Percentiles rank a stretch among this genome's conserved stretches.
Conservation (phyloP, 306 rosid species). For the Vicia faba region DNA sequence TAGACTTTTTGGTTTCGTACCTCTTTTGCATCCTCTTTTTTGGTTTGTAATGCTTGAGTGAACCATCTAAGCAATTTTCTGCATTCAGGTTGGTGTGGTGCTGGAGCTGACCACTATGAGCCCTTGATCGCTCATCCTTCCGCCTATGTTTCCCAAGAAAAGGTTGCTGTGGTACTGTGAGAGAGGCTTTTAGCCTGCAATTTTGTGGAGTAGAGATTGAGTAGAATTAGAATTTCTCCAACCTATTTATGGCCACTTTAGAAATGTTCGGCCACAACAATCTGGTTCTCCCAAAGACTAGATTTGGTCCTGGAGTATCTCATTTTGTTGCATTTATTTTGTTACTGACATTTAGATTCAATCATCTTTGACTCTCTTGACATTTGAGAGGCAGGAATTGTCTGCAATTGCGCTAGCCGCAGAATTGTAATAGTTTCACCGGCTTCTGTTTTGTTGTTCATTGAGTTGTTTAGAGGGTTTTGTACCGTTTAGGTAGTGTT, state of each 20-base stretch:
- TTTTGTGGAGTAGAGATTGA: conserved; percentile 73
- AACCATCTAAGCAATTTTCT: conserved; percentile 29
- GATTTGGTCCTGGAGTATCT: conserved; percentile 40
- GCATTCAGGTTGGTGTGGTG: conserved; percentile 95
- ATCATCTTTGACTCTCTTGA: conserved; percentile 49
- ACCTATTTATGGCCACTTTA: conserved; percentile 38
- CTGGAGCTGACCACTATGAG: conserved; percentile 97
- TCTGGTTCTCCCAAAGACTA: conserved; percentile 46
- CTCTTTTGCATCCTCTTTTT: background rate
- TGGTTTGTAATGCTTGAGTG: conserved; percentile 8
- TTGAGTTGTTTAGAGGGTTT: conserved; percentile 53
- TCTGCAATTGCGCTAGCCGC: conserved; percentile 55
- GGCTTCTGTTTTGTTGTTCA: conserved; percentile 49
- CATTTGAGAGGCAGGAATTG: conserved; percentile 45
- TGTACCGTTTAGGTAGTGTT: conserved; percentile 45
- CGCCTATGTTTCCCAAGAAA: conserved; percentile 73
- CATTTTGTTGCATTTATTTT: conserved; percentile 53
- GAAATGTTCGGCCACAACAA: conserved; percentile 42
- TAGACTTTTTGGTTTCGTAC: background rate
- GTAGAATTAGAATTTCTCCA: conserved; percentile 49
- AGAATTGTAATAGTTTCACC: conserved; percentile 46
- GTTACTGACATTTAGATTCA: conserved; percentile 53
- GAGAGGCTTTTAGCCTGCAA: conserved; percentile 60
- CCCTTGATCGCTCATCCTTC: conserved; percentile 87
- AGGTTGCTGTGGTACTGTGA: conserved; percentile 90